Conservation (phyloP, 352 stramenopile species). For the Globisporangium apiculatum region DNA sequence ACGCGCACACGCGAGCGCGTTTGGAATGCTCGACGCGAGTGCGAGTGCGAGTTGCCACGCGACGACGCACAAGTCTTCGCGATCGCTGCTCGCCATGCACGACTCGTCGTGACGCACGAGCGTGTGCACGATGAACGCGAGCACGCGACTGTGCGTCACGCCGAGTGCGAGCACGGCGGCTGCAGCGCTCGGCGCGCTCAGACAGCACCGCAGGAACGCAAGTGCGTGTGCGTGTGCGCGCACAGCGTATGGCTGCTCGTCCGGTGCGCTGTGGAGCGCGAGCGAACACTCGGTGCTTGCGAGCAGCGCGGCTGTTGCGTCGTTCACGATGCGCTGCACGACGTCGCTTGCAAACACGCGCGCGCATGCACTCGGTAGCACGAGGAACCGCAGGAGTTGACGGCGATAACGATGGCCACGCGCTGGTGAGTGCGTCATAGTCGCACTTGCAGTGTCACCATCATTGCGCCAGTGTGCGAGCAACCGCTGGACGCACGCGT, state of each 20-base stretch:
- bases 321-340: slow-evolving; percentile 13
- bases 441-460: background rate
- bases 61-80: slow-evolving; percentile 39
- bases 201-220: slow-evolving; percentile 23
- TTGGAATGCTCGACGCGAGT: slow-evolving; percentile 27
- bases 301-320: slow-evolving; percentile 11
- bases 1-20: slow-evolving; percentile 19
- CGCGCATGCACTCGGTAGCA: background rate
- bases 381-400: slow-evolving; percentile 8
- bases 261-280: slow-evolving; percentile 28
- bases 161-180: background rate
- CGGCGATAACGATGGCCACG: no score
- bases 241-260: slow-evolving; percentile 21
- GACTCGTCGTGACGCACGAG: slow-evolving; percentile 16
- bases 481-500: slow-evolving; percentile 2
- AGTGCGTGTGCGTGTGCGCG: slow-evolving; percentile 13
- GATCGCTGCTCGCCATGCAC: slow-evolving; percentile 16
- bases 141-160: background rate
- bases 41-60: slow-evolving; percentile 25
- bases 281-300: slow-evolving; percentile 19
- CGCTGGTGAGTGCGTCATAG: background rate
- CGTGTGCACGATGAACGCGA: slow-evolving; percentile 22
- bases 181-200: slow-evolving; percentile 23
- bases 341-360: slow-evolving; percentile 12
- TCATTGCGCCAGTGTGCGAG: slow-evolving; percentile 1